phyloP scores from a whole-genome alignment of 2,329 filamentous ascomycete species.

The Penicillium expansum region DNA sequence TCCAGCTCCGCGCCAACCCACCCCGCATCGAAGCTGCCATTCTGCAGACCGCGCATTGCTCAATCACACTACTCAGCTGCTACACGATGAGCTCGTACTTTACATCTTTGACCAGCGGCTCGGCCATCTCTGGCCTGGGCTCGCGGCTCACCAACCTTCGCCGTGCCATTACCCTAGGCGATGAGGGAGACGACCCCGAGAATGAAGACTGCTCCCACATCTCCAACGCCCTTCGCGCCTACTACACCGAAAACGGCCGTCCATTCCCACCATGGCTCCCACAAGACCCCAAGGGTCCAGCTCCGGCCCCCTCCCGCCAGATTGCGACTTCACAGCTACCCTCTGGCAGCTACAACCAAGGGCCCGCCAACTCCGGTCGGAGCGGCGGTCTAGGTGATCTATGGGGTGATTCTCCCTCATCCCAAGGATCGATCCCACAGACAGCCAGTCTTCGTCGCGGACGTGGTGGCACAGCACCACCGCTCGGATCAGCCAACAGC shows the following conservation, averaged over 20 bases:
- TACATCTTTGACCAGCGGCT: conserved; percentile 57
- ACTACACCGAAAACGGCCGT: conserved; percentile 86
- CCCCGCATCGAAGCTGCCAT: conserved; percentile 21
- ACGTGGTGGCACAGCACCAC: conserved; percentile 27
- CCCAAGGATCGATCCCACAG: conserved; percentile 32
- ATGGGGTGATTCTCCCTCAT: conserved; percentile 49
- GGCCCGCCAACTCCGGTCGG: conserved; percentile 29
- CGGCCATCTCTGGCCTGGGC: conserved; percentile 51
- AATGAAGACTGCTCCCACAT: conserved; percentile 87
- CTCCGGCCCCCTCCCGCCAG: conserved; percentile 48
- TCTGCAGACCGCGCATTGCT: conserved; percentile 6
- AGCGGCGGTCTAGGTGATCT: conserved; percentile 55
- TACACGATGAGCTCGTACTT: conserved; percentile 75
- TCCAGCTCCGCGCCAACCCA: conserved; percentile 20
- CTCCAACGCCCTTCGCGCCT: conserved; percentile 84
- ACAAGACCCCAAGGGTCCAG: conserved; percentile 75
- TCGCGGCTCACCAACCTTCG: conserved; percentile 58
- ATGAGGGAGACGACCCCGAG: conserved; percentile 46
- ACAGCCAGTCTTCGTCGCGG: conserved; percentile 42
- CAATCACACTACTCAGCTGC: neutral
- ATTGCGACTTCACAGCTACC: conserved; percentile 55
- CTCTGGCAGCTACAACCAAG: conserved; percentile 29
- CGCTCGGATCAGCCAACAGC: conserved; percentile 22
- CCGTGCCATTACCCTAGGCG: conserved; percentile 43
- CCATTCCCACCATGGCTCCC: conserved; percentile 84